A percentile compares a stretch with the other conserved stretches of the same genome.
phyloP scores from a whole-genome alignment of 805 yeast genomes.

The Saturnispora zaruensis region DNA sequence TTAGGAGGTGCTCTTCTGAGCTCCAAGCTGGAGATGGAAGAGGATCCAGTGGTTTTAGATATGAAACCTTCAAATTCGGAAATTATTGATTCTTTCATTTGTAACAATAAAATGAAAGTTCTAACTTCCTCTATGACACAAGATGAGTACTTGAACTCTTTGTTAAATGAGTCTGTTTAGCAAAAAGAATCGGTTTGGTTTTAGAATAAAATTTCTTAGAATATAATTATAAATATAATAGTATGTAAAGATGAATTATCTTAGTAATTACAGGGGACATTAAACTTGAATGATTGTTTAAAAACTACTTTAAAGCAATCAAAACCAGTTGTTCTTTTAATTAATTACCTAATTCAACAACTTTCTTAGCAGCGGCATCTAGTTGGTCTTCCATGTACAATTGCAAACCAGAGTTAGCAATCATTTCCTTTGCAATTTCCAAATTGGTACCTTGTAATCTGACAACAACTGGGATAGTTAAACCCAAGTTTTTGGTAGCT shows the following conservation, averaged over 20 bases:
- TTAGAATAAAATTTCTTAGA: slow-evolving; percentile 1
- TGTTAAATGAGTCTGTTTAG: slow-evolving; percentile 17
- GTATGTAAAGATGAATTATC: background rate
- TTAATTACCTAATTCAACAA: slow-evolving; percentile 52
- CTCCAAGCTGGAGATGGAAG: slow-evolving; percentile 57
- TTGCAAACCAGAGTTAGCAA: slow-evolving; percentile 82
- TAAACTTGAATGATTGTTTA: background rate
- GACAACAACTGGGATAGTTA: slow-evolving; percentile 91
- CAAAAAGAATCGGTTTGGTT: background rate
- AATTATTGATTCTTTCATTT: slow-evolving; percentile 7
- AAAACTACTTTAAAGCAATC: background rate
- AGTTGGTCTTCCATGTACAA: slow-evolving; percentile 86
- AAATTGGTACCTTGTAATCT: slow-evolving; percentile 98
- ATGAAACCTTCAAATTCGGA: slow-evolving; percentile 9
- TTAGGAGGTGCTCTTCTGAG: slow-evolving; percentile 63
- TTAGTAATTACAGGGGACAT: slow-evolving; percentile 1
- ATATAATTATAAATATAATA: slow-evolving; percentile 1
- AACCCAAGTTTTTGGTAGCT: slow-evolving; percentile 85
- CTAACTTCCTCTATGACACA: slow-evolving; percentile 20
- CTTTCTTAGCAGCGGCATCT: slow-evolving; percentile 96
- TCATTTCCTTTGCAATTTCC: slow-evolving; percentile 79
- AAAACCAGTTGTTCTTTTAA: slow-evolving; percentile 4
- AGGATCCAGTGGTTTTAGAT: slow-evolving; percentile 30
- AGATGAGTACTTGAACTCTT: slow-evolving; percentile 27
- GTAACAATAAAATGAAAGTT: slow-evolving; percentile 9